Conservation (phyloP, 305 asterid species). For the Ilex paraguariensis region DNA sequence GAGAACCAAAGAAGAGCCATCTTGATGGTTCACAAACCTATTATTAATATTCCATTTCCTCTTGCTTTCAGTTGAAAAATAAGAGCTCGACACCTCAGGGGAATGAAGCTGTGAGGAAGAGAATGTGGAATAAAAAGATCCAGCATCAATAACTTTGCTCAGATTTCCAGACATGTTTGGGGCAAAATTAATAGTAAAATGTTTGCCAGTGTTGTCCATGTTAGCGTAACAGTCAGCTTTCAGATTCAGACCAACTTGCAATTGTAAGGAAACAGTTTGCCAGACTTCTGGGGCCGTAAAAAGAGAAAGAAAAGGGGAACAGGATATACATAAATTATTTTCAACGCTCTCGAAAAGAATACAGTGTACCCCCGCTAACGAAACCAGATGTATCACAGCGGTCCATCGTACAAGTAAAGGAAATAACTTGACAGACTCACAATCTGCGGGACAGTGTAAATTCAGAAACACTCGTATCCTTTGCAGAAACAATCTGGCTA, state of each 20-base stretch:
- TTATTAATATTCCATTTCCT: constrained; percentile 27
- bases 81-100: constrained; percentile 17
- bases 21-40: constrained; percentile 15
- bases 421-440: constrained; percentile 18
- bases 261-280: constrained; percentile 8
- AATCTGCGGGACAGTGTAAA: constrained; percentile 14
- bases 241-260: constrained; percentile 16
- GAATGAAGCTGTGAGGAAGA: constrained; percentile 24
- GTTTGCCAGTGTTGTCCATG: constrained; percentile 45
- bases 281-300: constrained; percentile 15
- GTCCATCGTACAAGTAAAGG: constrained; percentile 37
- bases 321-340: constrained; percentile 11
- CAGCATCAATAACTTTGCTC: constrained; percentile 20
- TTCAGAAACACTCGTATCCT: constrained; percentile 7
- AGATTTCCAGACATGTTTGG: constrained; percentile 17
- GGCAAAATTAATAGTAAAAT: constrained; percentile 23
- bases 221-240: constrained; percentile 15
- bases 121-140: constrained; percentile 2
- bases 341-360: constrained; percentile 13
- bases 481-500: constrained; percentile 10
- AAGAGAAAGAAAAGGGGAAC: neutral
- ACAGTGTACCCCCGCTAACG: constrained; percentile 53
- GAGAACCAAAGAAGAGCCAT: constrained; percentile 42
- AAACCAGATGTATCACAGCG: constrained; percentile 64
- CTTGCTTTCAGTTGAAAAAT: constrained; percentile 29